Evolutionary conservation across 1,284 basidiomycete genomes (phyloP).

Genomic region (Austroboletus novae-zelandiae): DNA sequence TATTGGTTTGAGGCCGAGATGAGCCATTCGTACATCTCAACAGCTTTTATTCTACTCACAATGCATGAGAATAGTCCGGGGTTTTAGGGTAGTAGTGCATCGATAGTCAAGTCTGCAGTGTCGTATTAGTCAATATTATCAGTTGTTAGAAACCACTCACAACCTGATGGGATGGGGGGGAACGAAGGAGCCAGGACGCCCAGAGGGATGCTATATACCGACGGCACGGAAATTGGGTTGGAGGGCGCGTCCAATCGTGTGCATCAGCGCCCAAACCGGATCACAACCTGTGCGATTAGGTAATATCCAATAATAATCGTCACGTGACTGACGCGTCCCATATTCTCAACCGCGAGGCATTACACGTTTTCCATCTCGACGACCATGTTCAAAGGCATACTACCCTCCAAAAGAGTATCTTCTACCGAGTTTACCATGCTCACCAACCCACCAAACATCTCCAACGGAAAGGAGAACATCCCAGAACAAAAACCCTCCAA

Average conservation of each 20-base stretch:
- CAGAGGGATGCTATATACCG: conserved; percentile 33
- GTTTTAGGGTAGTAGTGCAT: conserved; percentile 15
- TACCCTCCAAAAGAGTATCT: conserved; percentile 60
- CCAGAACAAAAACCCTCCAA: conserved; percentile 37
- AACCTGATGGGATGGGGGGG: background rate
- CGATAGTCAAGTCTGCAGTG: conserved; percentile 16
- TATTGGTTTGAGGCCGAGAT: conserved; percentile 28
- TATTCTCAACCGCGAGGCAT: conserved; percentile 30
- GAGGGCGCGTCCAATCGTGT: conserved; percentile 19
- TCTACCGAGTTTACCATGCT: conserved; percentile 71
- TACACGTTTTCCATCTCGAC: conserved; percentile 4
- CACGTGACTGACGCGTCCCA: conserved; percentile 34
- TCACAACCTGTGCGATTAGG: conserved; percentile 15
- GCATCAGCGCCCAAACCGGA: conserved; percentile 17
- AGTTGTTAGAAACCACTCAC: conserved; percentile 6
- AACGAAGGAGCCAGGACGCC: background rate
- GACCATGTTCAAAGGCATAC: conserved; percentile 71
- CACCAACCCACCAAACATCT: conserved; percentile 47
- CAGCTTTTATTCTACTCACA: conserved; percentile 23
- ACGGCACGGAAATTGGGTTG: conserved; percentile 33
- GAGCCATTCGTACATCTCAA: background rate
- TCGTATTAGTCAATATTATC: conserved; percentile 13
- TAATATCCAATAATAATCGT: conserved; percentile 25
- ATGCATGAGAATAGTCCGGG: conserved; percentile 11
- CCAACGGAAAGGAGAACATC: conserved; percentile 65